Percentiles rank a stretch among this genome's conserved stretches.
Evolutionary conservation across 1,139 yeast species (phyloP).

Genomic region (Pichia sp.): DNA sequence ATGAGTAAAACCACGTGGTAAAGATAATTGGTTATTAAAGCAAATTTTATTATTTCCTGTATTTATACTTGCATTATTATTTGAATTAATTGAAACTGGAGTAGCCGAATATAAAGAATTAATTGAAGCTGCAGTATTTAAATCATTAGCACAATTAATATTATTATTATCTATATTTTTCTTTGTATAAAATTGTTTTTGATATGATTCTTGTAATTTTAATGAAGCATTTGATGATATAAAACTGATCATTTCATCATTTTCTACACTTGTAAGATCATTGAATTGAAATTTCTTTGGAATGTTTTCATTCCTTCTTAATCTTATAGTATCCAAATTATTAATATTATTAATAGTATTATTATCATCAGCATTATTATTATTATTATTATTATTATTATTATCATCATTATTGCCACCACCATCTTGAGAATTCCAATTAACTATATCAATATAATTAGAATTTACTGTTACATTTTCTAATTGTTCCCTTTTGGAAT

Average conservation of each 20-base stretch:
- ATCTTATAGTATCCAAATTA: not conserved
- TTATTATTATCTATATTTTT: not conserved
- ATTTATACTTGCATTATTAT: not conserved
- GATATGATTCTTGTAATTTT: constrained; percentile 3
- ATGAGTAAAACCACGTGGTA: not conserved
- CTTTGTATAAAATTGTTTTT: constrained; percentile 8
- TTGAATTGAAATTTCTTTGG: not conserved
- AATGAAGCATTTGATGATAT: constrained; percentile 10
- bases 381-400: too few relatives aligned
- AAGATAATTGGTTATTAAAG: not conserved
- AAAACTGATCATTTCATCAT: constrained; percentile 8
- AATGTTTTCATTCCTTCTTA: not conserved
- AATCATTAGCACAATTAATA: not conserved
- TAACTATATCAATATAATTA: too few relatives aligned
- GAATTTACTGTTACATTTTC: too few relatives aligned
- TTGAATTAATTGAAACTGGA: not conserved
- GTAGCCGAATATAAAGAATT: constrained; percentile 8
- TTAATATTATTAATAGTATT: not conserved
- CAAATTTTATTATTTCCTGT: not conserved
- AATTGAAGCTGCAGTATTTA: constrained; percentile 7
- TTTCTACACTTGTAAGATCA: constrained; percentile 8
- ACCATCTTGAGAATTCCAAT: too few relatives aligned
- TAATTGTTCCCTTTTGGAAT: not conserved
- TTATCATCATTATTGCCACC: too few relatives aligned
- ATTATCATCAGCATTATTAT: too few relatives aligned